Evolutionary conservation across 768 basidiomycete species (phyloP), one percentile per base, ranked within the genome.

Genomic region (Xerocomellus chrysenteron): DNA sequence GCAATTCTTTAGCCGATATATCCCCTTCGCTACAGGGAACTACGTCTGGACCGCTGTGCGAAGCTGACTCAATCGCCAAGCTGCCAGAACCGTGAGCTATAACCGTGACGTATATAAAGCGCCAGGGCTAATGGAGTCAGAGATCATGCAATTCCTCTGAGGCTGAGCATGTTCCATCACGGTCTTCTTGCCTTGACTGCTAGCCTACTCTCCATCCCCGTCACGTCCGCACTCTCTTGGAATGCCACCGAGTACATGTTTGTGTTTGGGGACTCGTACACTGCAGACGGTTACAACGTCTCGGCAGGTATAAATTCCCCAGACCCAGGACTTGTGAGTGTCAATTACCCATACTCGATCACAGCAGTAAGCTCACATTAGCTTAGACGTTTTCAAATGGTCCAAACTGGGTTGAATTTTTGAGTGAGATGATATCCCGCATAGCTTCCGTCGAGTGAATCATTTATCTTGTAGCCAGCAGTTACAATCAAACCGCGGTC

Each of bases 231-330:
- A 6, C 67, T 68, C 50, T 75, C 79, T 8, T 85, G 84, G 84
- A 75, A 73, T 14, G 73, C 73, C 14, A 85, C 80, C 5, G 68
- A 83, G 58, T 84, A 77, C 64, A 62, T 86, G 49, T 82, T 87
- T 59, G 75, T 79, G 3, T 86, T 86, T 60, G 85, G 85, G 13
- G 85, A 86, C 61, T 86, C 83, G 1, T 86, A 86, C 66, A 82
- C 82, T 0, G 72, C 81, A 6, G 78, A 80, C 52, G 84, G 85
- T 10, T 86, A 78, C 64, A 84, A 85, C 59, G 75, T 85, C 47
- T 81, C 83, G n/a, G 77, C 76, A 9, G 83, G 84, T 9, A 70
- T 84, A 16, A 60, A 81, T 58, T 82, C 83, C 1, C 74, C 78
- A 8, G 74, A 73, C 41, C 83, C 84, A 13, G 77, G 79, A 42